Conservation (phyloP, 2,329 filamentous ascomycete species). For the Fusarium praegraminearum region DNA sequence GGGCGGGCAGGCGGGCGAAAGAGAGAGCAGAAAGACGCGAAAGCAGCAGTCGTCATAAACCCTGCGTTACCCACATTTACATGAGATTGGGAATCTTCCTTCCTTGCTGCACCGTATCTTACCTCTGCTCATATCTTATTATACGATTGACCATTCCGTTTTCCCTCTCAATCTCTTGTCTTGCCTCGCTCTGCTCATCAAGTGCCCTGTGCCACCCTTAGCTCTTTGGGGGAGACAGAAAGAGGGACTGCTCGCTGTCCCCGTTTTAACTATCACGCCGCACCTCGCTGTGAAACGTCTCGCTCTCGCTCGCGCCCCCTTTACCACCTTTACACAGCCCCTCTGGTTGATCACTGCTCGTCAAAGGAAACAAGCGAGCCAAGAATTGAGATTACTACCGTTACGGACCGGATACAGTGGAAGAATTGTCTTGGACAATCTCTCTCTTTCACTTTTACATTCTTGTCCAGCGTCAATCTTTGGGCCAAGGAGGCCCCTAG, state of each 20-base stretch:
- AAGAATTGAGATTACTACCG: background rate
- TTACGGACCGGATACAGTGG: background rate
- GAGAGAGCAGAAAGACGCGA: conserved; percentile 15
- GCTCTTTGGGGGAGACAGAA: background rate
- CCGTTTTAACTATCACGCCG: conserved; percentile 39
- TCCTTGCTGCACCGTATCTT: conserved; percentile 21
- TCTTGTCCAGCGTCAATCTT: conserved; percentile 24
- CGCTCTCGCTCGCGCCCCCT: conserved; percentile 31
- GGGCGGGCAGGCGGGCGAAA: background rate
- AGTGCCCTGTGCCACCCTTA: conserved; percentile 36
- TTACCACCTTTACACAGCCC: conserved; percentile 34
- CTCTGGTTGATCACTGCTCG: conserved; percentile 17
- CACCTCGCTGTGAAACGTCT: conserved; percentile 47
- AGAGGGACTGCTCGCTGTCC: conserved; percentile 6
- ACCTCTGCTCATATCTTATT: conserved; percentile 27
- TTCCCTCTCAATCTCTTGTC: conserved; percentile 8
- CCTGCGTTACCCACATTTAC: conserved; percentile 36
- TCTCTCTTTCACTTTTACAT: conserved; percentile 11
- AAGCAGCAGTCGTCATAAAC: conserved; percentile 37
- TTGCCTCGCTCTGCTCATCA: conserved; percentile 19
- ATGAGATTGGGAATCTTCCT: conserved; percentile 34
- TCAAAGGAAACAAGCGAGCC: conserved; percentile 20
- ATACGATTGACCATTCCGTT: conserved; percentile 33
- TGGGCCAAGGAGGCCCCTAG: conserved; percentile 13
- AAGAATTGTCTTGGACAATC: conserved; percentile 15